Evolutionary conservation across 345 rosid species (phyloP), one percentile per base, ranked within the genome.

Genomic region (Brassica napus): DNA sequence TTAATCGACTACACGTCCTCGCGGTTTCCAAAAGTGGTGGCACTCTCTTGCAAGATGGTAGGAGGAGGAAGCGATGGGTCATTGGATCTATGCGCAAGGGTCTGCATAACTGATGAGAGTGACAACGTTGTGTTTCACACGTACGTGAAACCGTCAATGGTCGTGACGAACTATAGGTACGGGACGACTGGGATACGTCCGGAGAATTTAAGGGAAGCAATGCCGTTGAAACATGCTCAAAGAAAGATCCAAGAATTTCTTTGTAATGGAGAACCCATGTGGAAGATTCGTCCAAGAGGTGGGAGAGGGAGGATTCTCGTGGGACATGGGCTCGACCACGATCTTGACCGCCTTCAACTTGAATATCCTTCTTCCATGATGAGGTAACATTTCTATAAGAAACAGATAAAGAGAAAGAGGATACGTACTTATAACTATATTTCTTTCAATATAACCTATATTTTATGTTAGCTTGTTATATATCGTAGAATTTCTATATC

Each of bases 41-140:
- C 97, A 73, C 82, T 94, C 9, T 91, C 93, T 74, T 92, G 97
- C 86, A 92, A 94, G 81, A 91, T 90, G 94, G 93, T 92, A 66
- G 97, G 98, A 52, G 98, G 96, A 65, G 97, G 97, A 75, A 92
- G 90, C 69, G 98, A 91, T 55, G 97, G 98, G 54, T 88, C 97
- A 6, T 77, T 91, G 7, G 97, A 92, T 55, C 68, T 91, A 42
- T 92, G 97, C 49, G 97, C 91, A 1, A 87, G 92, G 82, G 91
- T 92, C 65, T 92, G 97, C 83, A 69, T 94, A 55, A 85, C 88
- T 14, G 97, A 94, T 64, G 95, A 94, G 60, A 77, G 71, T 31
- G 97, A 94, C 80, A 90, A 89, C 55, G 76, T 92, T 24, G 72
- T 94, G 78, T 91, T 92, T 86, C 95, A 91, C 66, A 26, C 91